Percentiles rank a stretch among this genome's conserved stretches.
phyloP scores from a whole-genome alignment of 108 stramenopile genomes.

The Licmophora abbreviata region DNA sequence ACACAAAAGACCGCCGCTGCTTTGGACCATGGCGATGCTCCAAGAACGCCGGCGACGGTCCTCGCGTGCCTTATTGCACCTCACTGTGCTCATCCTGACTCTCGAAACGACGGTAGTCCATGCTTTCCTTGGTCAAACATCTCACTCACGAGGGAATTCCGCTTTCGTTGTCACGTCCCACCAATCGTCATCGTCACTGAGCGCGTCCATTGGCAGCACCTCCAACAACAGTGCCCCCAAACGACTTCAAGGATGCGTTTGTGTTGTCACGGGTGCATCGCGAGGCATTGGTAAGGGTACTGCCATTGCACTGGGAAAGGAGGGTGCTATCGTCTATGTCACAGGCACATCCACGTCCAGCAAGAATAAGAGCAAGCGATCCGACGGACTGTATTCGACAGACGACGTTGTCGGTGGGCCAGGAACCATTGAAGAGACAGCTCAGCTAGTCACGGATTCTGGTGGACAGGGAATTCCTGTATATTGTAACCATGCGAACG shows the following conservation, averaged over 20 bases:
- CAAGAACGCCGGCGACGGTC: no score
- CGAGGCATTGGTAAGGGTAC: conserved; percentile 79
- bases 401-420: conserved; percentile 3
- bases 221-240: no score
- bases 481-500: conserved; percentile 34
- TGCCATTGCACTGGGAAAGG: conserved; percentile 58
- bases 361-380: neutral
- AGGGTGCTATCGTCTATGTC: conserved; percentile 56
- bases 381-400: conserved; percentile 14
- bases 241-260: conserved; percentile 31
- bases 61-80: no score
- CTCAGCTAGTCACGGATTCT: conserved; percentile 27
- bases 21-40: no score
- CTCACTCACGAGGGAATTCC: no score
- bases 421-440: conserved; percentile 52
- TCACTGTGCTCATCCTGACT: no score
- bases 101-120: no score
- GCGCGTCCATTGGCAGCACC: no score
- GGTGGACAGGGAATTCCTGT: conserved; percentile 49
- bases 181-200: no score
- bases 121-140: no score
- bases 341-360: conserved; percentile 19
- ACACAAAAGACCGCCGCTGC: no score
- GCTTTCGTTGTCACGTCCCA: no score
- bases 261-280: conserved; percentile 55